These are phyloP conservation scores for Saccharomycopsis sp. DNA, from an alignment of 805 yeast genomes.

Conservation along the genomic window DNA sequence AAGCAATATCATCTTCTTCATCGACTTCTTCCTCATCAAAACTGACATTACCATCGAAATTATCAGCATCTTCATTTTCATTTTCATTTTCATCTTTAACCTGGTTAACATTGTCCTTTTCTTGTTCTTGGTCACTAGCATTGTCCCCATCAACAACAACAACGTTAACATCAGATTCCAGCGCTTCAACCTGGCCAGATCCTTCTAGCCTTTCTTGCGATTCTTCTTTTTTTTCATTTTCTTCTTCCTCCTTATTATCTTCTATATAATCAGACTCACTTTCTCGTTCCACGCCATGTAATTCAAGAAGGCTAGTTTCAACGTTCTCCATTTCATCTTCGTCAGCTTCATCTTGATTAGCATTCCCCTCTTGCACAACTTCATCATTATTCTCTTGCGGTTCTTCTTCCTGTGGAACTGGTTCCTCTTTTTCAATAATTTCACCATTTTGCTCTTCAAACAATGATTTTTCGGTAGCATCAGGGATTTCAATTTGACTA, in stretches of 20 bases:
- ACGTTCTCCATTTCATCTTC: background rate
- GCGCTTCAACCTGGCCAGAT: no score
- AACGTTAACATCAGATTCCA: background rate
- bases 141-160: background rate
- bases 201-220: background rate
- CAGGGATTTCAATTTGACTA: background rate
- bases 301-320: background rate
- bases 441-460: background rate
- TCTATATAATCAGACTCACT: background rate
- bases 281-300: background rate
- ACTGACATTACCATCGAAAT: background rate
- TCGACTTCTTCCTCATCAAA: background rate
- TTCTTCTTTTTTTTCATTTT: background rate
- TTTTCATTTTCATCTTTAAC: background rate
- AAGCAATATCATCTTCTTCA: background rate
- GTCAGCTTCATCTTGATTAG: background rate
- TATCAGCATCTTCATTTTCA: background rate
- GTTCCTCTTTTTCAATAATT: conserved; percentile 1
- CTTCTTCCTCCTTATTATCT: background rate
- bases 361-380: background rate
- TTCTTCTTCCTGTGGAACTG: background rate
- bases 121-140: background rate
- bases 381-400: background rate
- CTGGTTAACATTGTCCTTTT: background rate
- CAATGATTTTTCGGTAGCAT: background rate